These are phyloP conservation scores for Dipodascus geniculatus DNA, from an alignment of 805 yeast genomes.

Conservation along the genomic window DNA sequence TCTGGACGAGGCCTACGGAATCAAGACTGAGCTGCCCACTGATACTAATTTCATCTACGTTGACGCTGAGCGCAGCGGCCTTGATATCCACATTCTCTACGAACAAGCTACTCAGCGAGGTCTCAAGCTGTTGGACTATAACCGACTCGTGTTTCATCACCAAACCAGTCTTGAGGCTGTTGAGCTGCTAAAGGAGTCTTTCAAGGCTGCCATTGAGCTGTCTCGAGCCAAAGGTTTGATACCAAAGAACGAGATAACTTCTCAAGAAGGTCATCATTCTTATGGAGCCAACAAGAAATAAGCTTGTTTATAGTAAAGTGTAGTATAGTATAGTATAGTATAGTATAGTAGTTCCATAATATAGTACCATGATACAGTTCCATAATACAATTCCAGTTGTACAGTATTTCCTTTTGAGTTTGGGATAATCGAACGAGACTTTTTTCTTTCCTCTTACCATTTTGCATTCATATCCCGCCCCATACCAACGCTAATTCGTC, in stretches of 20 bases:
- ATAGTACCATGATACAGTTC: no score
- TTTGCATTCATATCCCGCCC: no score
- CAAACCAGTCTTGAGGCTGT: slow-evolving; percentile 46
- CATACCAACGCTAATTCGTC: no score
- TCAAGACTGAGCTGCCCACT: slow-evolving; percentile 58
- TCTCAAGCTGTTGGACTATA: slow-evolving; percentile 51
- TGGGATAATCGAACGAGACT: not conserved
- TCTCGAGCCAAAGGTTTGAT: not conserved
- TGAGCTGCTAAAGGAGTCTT: slow-evolving; percentile 37
- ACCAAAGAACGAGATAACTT: not conserved
- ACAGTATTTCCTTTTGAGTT: not conserved
- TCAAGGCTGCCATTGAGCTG: not conserved
- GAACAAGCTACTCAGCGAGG: slow-evolving; percentile 46
- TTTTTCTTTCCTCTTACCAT: not conserved
- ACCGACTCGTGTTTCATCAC: slow-evolving; percentile 72
- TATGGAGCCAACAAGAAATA: not conserved
- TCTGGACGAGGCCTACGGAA: slow-evolving; percentile 26
- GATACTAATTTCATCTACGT: slow-evolving; percentile 73
- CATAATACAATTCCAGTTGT: not conserved
- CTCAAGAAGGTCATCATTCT: slow-evolving; percentile 1
- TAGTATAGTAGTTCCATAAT: no score
- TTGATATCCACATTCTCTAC: slow-evolving; percentile 45
- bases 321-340: no score
- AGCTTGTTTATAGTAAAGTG: not conserved
- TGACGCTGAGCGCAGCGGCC: slow-evolving; percentile 40